Evolutionary conservation across 164 flowering plant genomes (phyloP).

Genomic region (Kalanchoe fedtschenkoi): DNA sequence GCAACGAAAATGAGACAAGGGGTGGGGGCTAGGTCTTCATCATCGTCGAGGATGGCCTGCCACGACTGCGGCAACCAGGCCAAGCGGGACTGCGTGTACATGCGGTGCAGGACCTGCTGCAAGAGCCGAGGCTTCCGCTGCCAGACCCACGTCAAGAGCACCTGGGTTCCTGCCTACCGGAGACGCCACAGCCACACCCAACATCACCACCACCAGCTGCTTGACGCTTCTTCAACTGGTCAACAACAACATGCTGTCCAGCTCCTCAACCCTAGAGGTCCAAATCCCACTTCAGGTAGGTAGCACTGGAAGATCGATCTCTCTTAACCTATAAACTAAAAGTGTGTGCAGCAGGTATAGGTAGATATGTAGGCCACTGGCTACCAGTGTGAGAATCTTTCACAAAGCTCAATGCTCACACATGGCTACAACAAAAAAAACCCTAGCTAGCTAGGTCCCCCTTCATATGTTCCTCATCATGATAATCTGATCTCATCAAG

Average conservation of each 20-base stretch:
- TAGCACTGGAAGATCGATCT: too few relatives aligned
- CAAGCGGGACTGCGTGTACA: background rate
- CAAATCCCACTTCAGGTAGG: background rate
- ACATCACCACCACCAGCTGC: background rate
- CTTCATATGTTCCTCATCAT: background rate
- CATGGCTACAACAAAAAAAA: background rate
- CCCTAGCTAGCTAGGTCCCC: background rate
- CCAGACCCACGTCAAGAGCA: conserved; percentile 5
- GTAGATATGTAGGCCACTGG: background rate
- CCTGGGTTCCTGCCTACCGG: conserved; percentile 2
- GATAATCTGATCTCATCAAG: background rate
- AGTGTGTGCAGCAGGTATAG: too few relatives aligned
- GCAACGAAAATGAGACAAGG: conserved; percentile 5
- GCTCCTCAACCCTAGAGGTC: background rate
- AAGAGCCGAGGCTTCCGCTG: conserved; percentile 2
- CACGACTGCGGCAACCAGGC: conserved; percentile 4
- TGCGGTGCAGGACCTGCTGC: conserved; percentile 3
- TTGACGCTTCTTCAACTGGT: background rate
- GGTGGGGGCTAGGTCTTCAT: background rate
- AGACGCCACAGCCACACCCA: background rate
- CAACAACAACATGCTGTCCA: background rate
- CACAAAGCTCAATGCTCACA: too few relatives aligned
- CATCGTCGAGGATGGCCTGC: background rate
- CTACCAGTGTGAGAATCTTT: too few relatives aligned
- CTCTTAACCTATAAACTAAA: too few relatives aligned